Percentiles rank a stretch among this genome's conserved stretches.
phyloP scores from a whole-genome alignment of 176 grass and related monocot genomes.

The Musa beccarii region DNA sequence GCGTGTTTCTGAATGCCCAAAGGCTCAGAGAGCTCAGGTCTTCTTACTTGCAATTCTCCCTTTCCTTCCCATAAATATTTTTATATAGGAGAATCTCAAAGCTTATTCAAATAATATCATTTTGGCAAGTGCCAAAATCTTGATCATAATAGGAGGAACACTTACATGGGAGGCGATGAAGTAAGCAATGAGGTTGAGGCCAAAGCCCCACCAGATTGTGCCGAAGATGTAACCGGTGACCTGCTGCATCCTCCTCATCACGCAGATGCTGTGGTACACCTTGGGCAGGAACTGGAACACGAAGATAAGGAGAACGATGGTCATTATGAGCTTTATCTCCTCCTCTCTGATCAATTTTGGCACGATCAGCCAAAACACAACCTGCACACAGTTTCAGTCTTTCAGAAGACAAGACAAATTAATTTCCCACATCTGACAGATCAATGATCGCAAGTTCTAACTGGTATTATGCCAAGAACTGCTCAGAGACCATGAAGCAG shows the following conservation, averaged over 20 bases:
- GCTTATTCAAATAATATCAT: no score
- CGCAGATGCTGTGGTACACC: slow-evolving; percentile 77
- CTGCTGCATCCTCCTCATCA: slow-evolving; percentile 98
- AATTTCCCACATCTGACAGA: no score
- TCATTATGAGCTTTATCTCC: slow-evolving; percentile 66
- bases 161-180: slow-evolving; percentile 93
- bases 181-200: slow-evolving; percentile 86
- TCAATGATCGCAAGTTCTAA: no score
- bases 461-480: no score
- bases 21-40: no score
- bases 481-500: no score
- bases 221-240: slow-evolving; percentile 96
- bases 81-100: no score
- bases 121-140: no score
- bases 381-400: slow-evolving; percentile 40
- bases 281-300: slow-evolving; percentile 87
- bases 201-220: slow-evolving; percentile 94
- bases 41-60: no score
- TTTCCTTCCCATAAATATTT: no score
- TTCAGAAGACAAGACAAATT: no score
- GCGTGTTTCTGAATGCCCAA: no score
- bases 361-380: slow-evolving; percentile 68
- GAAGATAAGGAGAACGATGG: slow-evolving; percentile 61
- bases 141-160: not conserved
- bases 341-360: slow-evolving; percentile 70